Evolutionary conservation across 176 grass and related monocot genomes (phyloP), one percentile per base, ranked within the genome.

Genomic region (Cenchrus purpureus): DNA sequence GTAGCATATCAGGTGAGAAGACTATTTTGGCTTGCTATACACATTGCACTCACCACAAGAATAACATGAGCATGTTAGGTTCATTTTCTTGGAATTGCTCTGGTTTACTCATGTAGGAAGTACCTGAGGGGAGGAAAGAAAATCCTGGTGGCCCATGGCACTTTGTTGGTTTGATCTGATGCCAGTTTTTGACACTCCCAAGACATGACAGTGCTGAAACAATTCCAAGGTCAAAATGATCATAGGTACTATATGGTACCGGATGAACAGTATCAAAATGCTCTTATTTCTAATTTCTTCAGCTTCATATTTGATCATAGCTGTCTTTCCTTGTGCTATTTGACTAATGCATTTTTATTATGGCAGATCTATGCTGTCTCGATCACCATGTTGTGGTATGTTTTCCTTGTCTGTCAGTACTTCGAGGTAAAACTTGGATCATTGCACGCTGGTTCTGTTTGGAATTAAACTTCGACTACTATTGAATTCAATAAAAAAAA

Each of bases 171-270:
- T 40, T 40, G 37, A 4, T 58, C 75, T 92, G 29, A 25, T 95
- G 93, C 93, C 93, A 74, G 86, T 95, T 56, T 95, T 95, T 87
- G 90, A 95, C 44, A 90, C 90, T 57, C 93, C 93, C 93, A 34
- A 86, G 93, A 52, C 93, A 95, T 87, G 93, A 95, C 43, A 92
- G 90, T 48, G 93, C 93, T 59, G 93, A 95, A 86, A 95, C 93
- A 81, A 95, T 95, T 69, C 80, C 83, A 20, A 91, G 88, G 86
- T 92, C 45, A 95, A 95, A 81, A 95, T 95, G 93, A 95, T 95
- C 45, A 95, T 89, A 82, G 92, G 92, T 83, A 32, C 31, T 32
- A 32, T 32, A 78, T 90, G 44, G 29, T 60, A 78, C 58, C 34
- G 63, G 10, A 59, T 29, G 14, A 82, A 44, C 0, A 68, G 2